Conservation (phyloP, 805 yeast genomes). For the Starmerella bombicola region DNA sequence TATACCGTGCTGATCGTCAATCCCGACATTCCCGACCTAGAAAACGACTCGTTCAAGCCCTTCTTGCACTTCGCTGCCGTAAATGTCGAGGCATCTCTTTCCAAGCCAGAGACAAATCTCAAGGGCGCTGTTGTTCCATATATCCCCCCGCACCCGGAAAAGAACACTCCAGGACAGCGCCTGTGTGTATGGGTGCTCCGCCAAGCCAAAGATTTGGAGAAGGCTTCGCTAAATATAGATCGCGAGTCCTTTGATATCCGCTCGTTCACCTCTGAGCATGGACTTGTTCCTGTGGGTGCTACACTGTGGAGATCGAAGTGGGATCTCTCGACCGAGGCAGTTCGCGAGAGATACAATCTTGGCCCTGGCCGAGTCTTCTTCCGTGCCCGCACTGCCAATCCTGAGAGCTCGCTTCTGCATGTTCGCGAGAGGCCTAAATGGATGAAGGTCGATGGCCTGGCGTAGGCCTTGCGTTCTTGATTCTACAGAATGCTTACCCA, state of each 20-base stretch:
- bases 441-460: constrained; percentile 16
- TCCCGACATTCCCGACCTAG: constrained; percentile 80
- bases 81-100: constrained; percentile 49
- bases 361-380: constrained; percentile 56
- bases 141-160: constrained; percentile 78
- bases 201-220: constrained; percentile 35
- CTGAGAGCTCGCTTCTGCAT: constrained; percentile 23
- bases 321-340: constrained; percentile 53
- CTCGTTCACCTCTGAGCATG: constrained; percentile 42
- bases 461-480: background rate
- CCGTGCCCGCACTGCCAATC: constrained; percentile 25
- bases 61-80: constrained; percentile 65
- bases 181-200: constrained; percentile 82
- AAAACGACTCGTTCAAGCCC: constrained; percentile 54
- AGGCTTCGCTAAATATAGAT: constrained; percentile 16
- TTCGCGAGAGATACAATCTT: constrained; percentile 63
- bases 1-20: constrained; percentile 76
- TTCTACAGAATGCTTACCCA: no score
- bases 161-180: constrained; percentile 72
- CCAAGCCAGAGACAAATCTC: constrained; percentile 42
- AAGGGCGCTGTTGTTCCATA: constrained; percentile 41
- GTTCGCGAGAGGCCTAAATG: constrained; percentile 22
- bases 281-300: constrained; percentile 73
- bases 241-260: constrained; percentile 61
- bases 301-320: constrained; percentile 79